These are phyloP conservation scores for Podospora pseudoanserina DNA, from an alignment of 495 filamentous ascomycete genomes.

Conservation along the genomic window DNA sequence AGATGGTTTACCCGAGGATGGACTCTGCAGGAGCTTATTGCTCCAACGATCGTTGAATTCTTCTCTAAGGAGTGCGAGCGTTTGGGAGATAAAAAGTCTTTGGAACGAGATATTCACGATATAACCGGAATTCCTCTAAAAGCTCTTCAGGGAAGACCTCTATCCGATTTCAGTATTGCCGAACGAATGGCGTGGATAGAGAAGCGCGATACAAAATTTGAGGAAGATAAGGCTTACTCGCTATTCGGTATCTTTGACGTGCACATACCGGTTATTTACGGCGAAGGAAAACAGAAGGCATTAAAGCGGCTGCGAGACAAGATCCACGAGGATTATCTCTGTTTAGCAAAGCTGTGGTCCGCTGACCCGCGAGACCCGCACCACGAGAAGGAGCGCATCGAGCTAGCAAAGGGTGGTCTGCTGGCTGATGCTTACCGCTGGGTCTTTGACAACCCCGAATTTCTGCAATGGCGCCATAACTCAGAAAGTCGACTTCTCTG, in stretches of 20 bases:
- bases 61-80: not conserved
- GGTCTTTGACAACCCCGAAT: too few species aligned
- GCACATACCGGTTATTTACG: slow-evolving; percentile 1
- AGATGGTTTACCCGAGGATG: not conserved
- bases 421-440: slow-evolving; percentile 36
- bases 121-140: slow-evolving; percentile 9
- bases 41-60: slow-evolving; percentile 5
- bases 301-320: slow-evolving; percentile 2
- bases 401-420: slow-evolving; percentile 34
- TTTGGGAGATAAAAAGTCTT: slow-evolving; percentile 3
- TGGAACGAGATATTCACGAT: slow-evolving; percentile 5
- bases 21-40: not conserved
- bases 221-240: slow-evolving; percentile 11
- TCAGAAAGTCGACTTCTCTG: too few species aligned
- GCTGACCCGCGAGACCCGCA: not conserved
- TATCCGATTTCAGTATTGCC: slow-evolving; percentile 7
- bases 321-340: not conserved
- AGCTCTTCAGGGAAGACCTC: not conserved
- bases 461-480: too few species aligned
- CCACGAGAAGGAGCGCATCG: slow-evolving; percentile 38
- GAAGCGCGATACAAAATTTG: slow-evolving; percentile 1
- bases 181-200: slow-evolving; percentile 3
- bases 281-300: slow-evolving; percentile 6
- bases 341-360: not conserved
- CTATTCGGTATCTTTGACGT: slow-evolving; percentile 9